Percentiles rank a stretch among this genome's conserved stretches.
Conservation (phyloP, 768 basidiomycete species). For the Boletellus ananiceps region DNA sequence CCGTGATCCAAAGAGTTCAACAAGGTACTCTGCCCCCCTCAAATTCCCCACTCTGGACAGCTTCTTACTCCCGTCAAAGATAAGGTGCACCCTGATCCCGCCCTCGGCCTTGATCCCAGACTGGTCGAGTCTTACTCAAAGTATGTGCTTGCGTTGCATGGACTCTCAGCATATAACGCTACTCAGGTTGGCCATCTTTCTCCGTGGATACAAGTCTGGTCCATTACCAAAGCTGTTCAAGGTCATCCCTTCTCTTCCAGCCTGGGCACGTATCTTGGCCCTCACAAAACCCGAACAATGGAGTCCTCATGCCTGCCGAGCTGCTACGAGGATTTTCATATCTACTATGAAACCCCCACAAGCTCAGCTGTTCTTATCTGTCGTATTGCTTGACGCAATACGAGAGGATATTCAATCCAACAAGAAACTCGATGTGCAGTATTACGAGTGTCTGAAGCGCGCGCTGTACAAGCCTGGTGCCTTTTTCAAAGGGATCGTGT, state of each 20-base stretch:
- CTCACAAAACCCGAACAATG: slow-evolving; percentile 89
- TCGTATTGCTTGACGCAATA: slow-evolving; percentile 86
- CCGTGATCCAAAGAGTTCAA: slow-evolving; percentile 55
- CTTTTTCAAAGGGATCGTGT: slow-evolving; percentile 97
- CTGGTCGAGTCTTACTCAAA: slow-evolving; percentile 92
- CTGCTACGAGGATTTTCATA: slow-evolving; percentile 92
- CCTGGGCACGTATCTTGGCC: slow-evolving; percentile 94
- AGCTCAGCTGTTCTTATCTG: slow-evolving; percentile 87
- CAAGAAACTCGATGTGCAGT: slow-evolving; percentile 88
- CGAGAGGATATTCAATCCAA: slow-evolving; percentile 83
- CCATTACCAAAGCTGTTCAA: slow-evolving; percentile 97
- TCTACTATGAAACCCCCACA: slow-evolving; percentile 96
- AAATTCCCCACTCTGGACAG: not conserved
- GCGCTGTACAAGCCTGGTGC: slow-evolving; percentile 94
- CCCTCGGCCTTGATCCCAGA: slow-evolving; percentile 84
- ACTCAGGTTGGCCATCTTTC: slow-evolving; percentile 74
- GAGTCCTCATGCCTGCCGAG: slow-evolving; percentile 93
- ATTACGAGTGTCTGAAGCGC: slow-evolving; percentile 90
- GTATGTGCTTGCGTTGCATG: slow-evolving; percentile 44
- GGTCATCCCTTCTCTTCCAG: slow-evolving; percentile 90
- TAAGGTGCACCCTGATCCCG: slow-evolving; percentile 65
- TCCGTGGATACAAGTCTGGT: slow-evolving; percentile 88
- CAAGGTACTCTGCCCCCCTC: slow-evolving; percentile 40
- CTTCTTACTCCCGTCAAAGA: slow-evolving; percentile 30
- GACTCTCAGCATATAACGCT: slow-evolving; percentile 3